Conservation (phyloP, 306 rosid species). For the Echinosophora koreensis region DNA sequence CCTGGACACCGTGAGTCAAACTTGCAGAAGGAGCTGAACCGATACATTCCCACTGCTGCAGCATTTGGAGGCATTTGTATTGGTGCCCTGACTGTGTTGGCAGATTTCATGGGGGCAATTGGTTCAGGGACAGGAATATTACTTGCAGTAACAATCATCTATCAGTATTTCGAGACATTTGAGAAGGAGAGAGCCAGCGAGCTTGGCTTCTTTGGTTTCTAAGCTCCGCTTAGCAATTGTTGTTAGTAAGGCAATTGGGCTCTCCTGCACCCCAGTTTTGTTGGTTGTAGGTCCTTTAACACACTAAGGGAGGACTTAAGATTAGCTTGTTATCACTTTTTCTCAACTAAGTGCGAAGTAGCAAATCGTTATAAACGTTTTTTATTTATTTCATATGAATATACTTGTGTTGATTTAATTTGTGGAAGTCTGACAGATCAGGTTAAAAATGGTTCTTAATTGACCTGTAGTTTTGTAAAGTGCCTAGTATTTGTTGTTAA, state of each 20-base stretch:
- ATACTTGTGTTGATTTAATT: slow-evolving; percentile 34
- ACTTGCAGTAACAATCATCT: slow-evolving; percentile 91
- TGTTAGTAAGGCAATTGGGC: slow-evolving; percentile 39
- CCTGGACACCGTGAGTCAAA: slow-evolving; percentile 96
- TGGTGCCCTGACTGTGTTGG: slow-evolving; percentile 90
- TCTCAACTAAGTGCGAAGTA: slow-evolving; percentile 22
- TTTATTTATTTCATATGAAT: slow-evolving; percentile 21
- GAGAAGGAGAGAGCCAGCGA: slow-evolving; percentile 93
- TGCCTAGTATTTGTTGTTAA: not conserved
- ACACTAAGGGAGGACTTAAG: slow-evolving; percentile 48
- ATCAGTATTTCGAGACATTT: slow-evolving; percentile 90
- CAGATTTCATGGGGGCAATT: slow-evolving; percentile 96
- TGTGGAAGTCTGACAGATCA: not conserved
- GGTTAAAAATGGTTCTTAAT: slow-evolving; percentile 15
- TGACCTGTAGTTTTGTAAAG: slow-evolving; percentile 8
- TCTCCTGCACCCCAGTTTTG: slow-evolving; percentile 56
- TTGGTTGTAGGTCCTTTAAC: slow-evolving; percentile 54
- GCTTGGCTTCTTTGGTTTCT: slow-evolving; percentile 94
- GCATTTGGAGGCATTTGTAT: slow-evolving; percentile 95
- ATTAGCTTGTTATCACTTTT: slow-evolving; percentile 50
- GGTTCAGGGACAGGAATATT: slow-evolving; percentile 93
- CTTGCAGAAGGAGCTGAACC: slow-evolving; percentile 86
- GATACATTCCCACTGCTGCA: slow-evolving; percentile 94
- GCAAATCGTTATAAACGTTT: slow-evolving; percentile 34
- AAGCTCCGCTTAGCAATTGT: slow-evolving; percentile 28